phyloP scores from a whole-genome alignment of 768 basidiomycete species.

The Asterophora lycoperdoides region DNA sequence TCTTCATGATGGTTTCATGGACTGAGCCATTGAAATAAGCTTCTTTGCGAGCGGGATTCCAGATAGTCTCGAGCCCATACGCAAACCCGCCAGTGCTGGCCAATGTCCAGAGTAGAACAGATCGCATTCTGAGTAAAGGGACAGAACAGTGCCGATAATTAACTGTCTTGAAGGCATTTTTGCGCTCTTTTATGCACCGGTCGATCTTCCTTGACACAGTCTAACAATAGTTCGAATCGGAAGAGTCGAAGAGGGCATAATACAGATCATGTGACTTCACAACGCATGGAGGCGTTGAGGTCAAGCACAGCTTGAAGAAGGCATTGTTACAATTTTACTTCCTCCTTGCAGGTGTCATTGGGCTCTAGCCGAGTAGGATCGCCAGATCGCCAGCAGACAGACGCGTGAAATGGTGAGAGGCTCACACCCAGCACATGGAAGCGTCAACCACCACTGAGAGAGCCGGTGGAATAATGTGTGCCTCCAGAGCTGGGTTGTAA shows the following conservation, averaged over 20 bases:
- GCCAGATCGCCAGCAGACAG: too few species aligned
- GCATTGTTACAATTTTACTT: background rate
- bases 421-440: too few species aligned
- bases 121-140: background rate
- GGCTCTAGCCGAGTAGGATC: too few species aligned
- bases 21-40: background rate
- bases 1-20: constrained; percentile 2
- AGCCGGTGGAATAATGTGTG: too few species aligned
- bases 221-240: background rate
- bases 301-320: constrained; percentile 5
- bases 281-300: constrained; percentile 2
- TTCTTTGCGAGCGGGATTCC: background rate
- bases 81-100: background rate
- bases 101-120: background rate
- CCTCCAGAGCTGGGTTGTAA: too few species aligned
- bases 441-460: too few species aligned
- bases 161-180: background rate
- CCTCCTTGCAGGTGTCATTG: too few species aligned
- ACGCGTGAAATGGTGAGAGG: too few species aligned
- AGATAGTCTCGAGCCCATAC: background rate
- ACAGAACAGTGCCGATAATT: background rate
- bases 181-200: background rate
- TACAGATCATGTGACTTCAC: background rate
- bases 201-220: background rate
- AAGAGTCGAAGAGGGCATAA: background rate